Evolutionary conservation across 805 yeast species (phyloP), one percentile per base, ranked within the genome.

Genomic region (Metschnikowia similis): DNA sequence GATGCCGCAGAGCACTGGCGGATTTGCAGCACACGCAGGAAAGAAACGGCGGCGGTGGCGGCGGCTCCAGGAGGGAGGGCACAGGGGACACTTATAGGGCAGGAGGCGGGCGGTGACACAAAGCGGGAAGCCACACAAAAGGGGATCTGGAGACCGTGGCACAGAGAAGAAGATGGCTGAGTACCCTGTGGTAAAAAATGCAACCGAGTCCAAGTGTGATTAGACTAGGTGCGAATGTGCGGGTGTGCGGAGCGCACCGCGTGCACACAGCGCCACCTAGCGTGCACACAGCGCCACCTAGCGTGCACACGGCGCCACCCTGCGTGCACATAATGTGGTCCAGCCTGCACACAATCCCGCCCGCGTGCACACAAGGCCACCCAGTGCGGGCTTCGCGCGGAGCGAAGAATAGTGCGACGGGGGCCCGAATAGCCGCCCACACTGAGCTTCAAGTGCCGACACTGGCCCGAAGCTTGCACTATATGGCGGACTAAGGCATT

Each of bases 351-450:
- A 21, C 21, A 21, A 21, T 5, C 5, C 21, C 21, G 21, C 3
- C 4, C 21, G 21, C 21, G 21, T 17, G 21, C 21, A 21, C 21
- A 21, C 21, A 21, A 5, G 5, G 21, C 21, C 21, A 21, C 21
- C 21, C 21, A 21, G 21, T 21, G 21, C 21, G 21, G 10, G 13
- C 4, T 36, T 41, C 36, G 45, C 29, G 29, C 30, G 37, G 37
- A 32, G 37, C 37, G n/a, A 41, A 37, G 36, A 41, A 13, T 32
- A 41, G 36, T 31, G 45, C 45, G 35, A 41, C 9, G 36, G 37
- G 42, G 26, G 42, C 42, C 45, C 45, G 34, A 32, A 26, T 41
- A 41, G 37, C 45, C 45, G 37, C 45, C 13, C 13, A n/a, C 8
- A 38, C 26, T 8, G 27, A 3, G 11, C 3, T 9, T 11, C 10